Evolutionary conservation across 148 eudicot species (phyloP).

Genomic region (Simmondsia chinensis): DNA sequence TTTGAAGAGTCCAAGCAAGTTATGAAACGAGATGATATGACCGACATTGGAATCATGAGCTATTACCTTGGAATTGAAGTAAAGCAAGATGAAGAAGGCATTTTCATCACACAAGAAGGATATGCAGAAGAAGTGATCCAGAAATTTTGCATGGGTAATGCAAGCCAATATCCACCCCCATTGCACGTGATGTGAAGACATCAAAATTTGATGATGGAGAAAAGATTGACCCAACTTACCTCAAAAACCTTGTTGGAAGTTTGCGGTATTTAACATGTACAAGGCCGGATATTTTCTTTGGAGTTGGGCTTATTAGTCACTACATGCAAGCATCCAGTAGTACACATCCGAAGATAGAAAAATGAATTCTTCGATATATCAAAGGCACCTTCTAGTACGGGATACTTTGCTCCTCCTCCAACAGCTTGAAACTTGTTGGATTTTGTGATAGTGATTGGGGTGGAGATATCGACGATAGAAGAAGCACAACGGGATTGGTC

Average conservation of each 20-base stretch:
- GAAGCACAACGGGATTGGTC: conserved; percentile 2
- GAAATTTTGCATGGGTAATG: background rate
- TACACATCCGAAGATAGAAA: background rate
- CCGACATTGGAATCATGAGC: too few species aligned
- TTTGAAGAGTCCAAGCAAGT: background rate
- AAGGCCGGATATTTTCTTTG: conserved; percentile 5
- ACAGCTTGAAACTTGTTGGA: background rate
- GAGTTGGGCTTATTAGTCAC: background rate
- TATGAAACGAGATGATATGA: conserved; percentile 1
- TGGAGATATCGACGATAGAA: conserved; percentile 8
- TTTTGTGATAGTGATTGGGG: conserved; percentile 8
- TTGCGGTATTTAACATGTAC: conserved; percentile 5
- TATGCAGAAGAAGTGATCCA: background rate
- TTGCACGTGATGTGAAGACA: background rate
- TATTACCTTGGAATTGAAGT: too few species aligned
- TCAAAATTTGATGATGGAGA: background rate
- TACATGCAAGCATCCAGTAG: background rate
- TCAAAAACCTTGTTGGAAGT: conserved; percentile 5
- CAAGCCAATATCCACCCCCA: background rate
- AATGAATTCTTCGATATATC: conserved; percentile 9
- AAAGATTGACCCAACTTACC: background rate
- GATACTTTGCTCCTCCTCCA: background rate
- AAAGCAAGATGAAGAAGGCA: too few species aligned
- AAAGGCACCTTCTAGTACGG: conserved; percentile 5
- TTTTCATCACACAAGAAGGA: background rate